Percentiles rank a stretch among this genome's conserved stretches.
These are phyloP conservation scores for Psilocybe tampanensis DNA, from an alignment of 768 basidiomycete species.

Conservation along the genomic window DNA sequence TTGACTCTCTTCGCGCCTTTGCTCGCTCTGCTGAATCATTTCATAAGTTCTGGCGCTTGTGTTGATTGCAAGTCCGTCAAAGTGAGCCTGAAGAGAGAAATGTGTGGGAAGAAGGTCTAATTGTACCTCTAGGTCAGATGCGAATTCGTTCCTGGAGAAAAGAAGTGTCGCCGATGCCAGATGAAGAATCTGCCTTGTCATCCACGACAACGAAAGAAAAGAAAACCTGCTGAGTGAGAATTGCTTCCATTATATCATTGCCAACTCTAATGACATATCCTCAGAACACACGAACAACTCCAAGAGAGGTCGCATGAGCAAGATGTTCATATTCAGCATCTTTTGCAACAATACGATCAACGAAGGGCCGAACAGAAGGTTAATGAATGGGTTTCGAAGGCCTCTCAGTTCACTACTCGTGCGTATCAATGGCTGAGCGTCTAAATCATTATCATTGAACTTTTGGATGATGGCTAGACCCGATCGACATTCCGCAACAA, in stretches of 20 bases:
- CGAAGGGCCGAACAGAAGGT: constrained; percentile 41
- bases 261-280: background rate
- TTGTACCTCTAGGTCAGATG: constrained; percentile 46
- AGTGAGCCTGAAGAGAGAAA: constrained; percentile 28
- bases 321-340: constrained; percentile 45
- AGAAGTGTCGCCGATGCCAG: constrained; percentile 50
- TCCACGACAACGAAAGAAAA: constrained; percentile 53
- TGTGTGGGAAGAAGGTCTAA: background rate
- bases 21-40: constrained; percentile 1
- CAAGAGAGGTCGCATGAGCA: constrained; percentile 46
- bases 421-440: constrained; percentile 4
- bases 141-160: constrained; percentile 47
- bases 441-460: background rate
- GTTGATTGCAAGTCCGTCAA: constrained; percentile 62
- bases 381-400: constrained; percentile 41
- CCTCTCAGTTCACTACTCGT: constrained; percentile 20
- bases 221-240: constrained; percentile 57
- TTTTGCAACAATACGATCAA: constrained; percentile 48
- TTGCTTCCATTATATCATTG: background rate
- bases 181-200: constrained; percentile 48
- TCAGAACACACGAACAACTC: constrained; percentile 57
- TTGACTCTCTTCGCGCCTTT: background rate
- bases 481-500: constrained; percentile 4
- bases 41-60: constrained; percentile 50
- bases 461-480: background rate